Conservation (phyloP, 2,329 filamentous ascomycete genomes). For the Sclerotinia nivalis region DNA sequence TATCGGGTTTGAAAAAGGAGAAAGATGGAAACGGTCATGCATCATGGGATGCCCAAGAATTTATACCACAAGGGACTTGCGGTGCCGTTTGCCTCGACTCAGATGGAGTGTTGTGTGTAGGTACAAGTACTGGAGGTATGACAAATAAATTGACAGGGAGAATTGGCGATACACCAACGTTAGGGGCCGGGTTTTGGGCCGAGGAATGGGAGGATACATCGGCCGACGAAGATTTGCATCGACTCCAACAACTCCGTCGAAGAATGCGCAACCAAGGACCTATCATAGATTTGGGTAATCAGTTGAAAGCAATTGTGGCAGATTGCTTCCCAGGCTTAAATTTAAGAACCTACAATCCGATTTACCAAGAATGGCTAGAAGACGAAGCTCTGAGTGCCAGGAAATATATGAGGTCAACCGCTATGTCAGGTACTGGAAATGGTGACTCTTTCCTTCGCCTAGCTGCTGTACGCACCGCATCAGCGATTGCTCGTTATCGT, state of each 20-base stretch:
- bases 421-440: slow-evolving; percentile 79
- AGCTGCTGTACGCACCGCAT: slow-evolving; percentile 69
- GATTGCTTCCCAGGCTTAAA: slow-evolving; percentile 58
- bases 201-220: slow-evolving; percentile 67
- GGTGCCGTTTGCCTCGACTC: slow-evolving; percentile 79
- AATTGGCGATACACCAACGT: slow-evolving; percentile 81
- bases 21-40: slow-evolving; percentile 45
- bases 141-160: slow-evolving; percentile 87
- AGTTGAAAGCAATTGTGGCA: slow-evolving; percentile 52
- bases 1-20: slow-evolving; percentile 55
- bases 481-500: slow-evolving; percentile 69
- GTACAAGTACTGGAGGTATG: slow-evolving; percentile 71
- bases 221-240: slow-evolving; percentile 40
- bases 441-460: slow-evolving; percentile 82
- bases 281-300: slow-evolving; percentile 45
- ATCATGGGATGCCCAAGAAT: slow-evolving; percentile 62
- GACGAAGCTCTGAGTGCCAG: slow-evolving; percentile 34
- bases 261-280: slow-evolving; percentile 35
- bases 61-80: slow-evolving; percentile 79
- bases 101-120: slow-evolving; percentile 71
- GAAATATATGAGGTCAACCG: slow-evolving; percentile 45
- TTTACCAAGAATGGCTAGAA: slow-evolving; percentile 1
- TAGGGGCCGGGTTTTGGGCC: slow-evolving; percentile 88
- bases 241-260: slow-evolving; percentile 36
- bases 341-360: slow-evolving; percentile 41